Base-by-base conservation (phyloP, 352 stramenopile species). In the Globisporangium nodosum region DNA sequence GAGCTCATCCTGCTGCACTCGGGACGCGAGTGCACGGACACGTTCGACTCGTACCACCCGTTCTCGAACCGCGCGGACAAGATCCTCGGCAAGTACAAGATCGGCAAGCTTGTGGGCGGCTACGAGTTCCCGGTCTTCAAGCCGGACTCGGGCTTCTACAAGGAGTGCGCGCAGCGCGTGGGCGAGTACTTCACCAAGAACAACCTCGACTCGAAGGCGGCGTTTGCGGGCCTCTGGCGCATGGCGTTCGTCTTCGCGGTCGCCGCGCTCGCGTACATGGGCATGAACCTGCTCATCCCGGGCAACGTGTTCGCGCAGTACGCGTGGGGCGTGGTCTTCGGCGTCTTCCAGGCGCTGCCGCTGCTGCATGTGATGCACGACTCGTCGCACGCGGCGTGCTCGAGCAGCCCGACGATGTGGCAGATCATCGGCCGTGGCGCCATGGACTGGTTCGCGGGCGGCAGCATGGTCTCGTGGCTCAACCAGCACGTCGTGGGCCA, bases 401-500 rank as follows among this genome's bases (percentile, higher is more conserved):
- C 88, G 5, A 92, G 82, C 65, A 87, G 71, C 59, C 86, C 77
- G 11, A 81, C 66, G 52, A 59, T 88, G 46, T 96, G 87, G 76
- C 75, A 70, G 27, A 56, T 92, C 39, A 88, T 86, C 39, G 91
- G 74, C 52, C 87, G 82, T 58, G 83, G 80, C 50, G 85, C 73
- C 43, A 90, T 97, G 76, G 90, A 97, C 70, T 97, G 90, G 81
- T 92, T 96, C 35, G 82, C 88, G 18, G 91, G 90, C 33, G 85
- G 83, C n/a, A 94, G 75, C 76, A 97, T 96, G 85, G 73, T 87
- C 58, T 97, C 83, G 74, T 98, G 90, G 93, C 84, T 97, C 39
- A 95, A 97, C 66, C 94, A 98, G 74, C 94, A 98, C 78, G 92
- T 97, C 6, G 91, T 98, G 60, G 94, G 90, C 51, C 94, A 98